phyloP scores from a whole-genome alignment of 2,329 filamentous ascomycete species.

The Anthostomella pinea region DNA sequence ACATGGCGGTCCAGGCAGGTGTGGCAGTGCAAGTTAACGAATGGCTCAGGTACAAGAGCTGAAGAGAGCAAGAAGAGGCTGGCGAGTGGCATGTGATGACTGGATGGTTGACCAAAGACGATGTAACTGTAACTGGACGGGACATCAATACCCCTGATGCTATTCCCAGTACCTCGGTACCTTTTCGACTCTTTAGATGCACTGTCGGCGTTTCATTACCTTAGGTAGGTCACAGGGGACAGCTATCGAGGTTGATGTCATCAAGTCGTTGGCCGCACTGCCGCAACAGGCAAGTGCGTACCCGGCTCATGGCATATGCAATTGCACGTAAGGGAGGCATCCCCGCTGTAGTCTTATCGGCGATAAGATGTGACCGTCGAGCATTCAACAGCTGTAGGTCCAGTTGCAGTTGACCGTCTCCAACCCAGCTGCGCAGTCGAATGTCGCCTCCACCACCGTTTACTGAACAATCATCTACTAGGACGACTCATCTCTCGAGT shows the following conservation, averaged over 20 bases:
- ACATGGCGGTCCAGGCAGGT: too few species aligned
- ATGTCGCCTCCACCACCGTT: not conserved
- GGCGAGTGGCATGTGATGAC: constrained; percentile 22
- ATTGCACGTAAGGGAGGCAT: too few species aligned
- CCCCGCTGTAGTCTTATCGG: not conserved
- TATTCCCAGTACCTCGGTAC: too few species aligned
- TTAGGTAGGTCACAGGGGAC: not conserved
- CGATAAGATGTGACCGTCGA: not conserved
- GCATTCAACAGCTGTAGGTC: not conserved
- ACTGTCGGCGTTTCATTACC: not conserved
- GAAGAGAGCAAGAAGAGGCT: not conserved
- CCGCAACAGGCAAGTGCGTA: too few species aligned
- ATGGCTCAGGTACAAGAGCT: too few species aligned
- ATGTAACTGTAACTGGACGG: too few species aligned
- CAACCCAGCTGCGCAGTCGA: not conserved
- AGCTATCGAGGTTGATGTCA: too few species aligned
- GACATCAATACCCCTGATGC: too few species aligned
- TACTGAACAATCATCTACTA: not conserved
- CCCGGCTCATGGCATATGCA: too few species aligned
- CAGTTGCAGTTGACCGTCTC: not conserved
- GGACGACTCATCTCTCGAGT: not conserved
- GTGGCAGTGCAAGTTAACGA: not conserved
- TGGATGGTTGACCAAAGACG: constrained; percentile 1
- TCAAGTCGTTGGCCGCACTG: too few species aligned
- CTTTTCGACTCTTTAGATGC: not conserved